Base-by-base conservation (phyloP, 2,329 filamentous ascomycete genomes). In the Ceratocystis albifundus region DNA sequence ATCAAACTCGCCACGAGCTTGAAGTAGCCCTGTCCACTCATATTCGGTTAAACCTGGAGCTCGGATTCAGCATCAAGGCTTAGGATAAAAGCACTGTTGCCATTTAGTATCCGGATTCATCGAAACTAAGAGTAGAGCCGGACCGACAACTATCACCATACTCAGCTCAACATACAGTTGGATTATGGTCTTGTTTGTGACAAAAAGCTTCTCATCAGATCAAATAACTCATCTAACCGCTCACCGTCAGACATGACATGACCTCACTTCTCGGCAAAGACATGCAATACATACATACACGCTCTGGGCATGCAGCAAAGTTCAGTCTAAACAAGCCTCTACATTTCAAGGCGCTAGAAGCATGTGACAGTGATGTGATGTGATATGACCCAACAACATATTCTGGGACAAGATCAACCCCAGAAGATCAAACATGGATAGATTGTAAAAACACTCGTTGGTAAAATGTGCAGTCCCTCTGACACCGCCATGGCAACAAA, bases 401-500 rank as follows among this genome's bases (percentile, higher is more conserved):
- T 32, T 17, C 28, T 32, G 8, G 36, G 36, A 12, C 36, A 12
- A 32, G 32, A n/a, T 22, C 4, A 28, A 28, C 17, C 15, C 48
- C 4, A 15, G 4, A 28, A 25, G 6, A 10, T 25, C 22, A 22
- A 7, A 55, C 50, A 59, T 15, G n/a, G 20, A 8, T 28, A 20
- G 2, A n/a, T 36, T 15, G n/a, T 30, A 59, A 59, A 30, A 17
- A 17, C 4, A 30, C 32, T 32, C 53, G 15, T 12, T 62, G 15
- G 69, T 66, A 50, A 69, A 68, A 74, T 77, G 75, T 77, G 66
- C 69, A 75, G 75, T 68, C 71, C 73, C 75, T 77, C 76, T 77
- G 76, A 77, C 76, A 73, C 76, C 75, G 75, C 74, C 74, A 48
- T 68, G 64, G 67, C 67, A 68, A 68, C 64, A 41, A 64, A 53